Evolutionary conservation across 305 asterid genomes (phyloP), one percentile per base, ranked within the genome.

Genomic region (Stenogyne calaminthoides): DNA sequence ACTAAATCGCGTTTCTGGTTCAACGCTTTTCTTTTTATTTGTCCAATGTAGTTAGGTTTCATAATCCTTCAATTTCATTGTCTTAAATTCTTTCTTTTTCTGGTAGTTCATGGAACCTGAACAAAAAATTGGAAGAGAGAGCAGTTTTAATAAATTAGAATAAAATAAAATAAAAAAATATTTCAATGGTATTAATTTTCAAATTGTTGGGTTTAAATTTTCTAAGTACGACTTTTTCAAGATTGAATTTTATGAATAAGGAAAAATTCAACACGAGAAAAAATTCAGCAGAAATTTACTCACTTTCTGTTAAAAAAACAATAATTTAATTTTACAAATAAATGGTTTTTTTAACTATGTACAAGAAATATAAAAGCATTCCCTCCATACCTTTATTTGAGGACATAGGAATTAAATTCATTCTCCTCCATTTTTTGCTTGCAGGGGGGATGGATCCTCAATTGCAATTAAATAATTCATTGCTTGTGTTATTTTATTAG

Each of bases 301-400:
- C 9, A 25, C 4, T 5, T 6, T 58, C 56, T 19, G 7, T 55
- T 18, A 9, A 6, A 55, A 55, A 19, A 44, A 44, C 12, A 40
- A 11, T 0, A 12, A 44, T 2, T 44, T 8, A 44, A 44, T 36
- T 47, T 11, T 47, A 11, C 5, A 52, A 16, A 52, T 25, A 11
- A 58, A 22, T 12, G 32, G 19, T 58, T 10, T 9, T 9, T 22
- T 25, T 32, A 46, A 34, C n/a, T 8, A 1, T 54, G 9, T 5
- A 5, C 5, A 57, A 22, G 1, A 57, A 57, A 12, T 57, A 57
- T 12, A 57, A 19, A 54, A 54, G 27, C 14, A 54, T 54, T 18
- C 14, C 20, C 10, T 46, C 16, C 75, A 56, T 75, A 75, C 77
- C 77, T 64, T 52, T 14, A 39, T 22, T 58, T 44, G 20, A 44